These are phyloP conservation scores for Quercus parvula DNA, from an alignment of 306 rosid species.

Conservation along the genomic window DNA sequence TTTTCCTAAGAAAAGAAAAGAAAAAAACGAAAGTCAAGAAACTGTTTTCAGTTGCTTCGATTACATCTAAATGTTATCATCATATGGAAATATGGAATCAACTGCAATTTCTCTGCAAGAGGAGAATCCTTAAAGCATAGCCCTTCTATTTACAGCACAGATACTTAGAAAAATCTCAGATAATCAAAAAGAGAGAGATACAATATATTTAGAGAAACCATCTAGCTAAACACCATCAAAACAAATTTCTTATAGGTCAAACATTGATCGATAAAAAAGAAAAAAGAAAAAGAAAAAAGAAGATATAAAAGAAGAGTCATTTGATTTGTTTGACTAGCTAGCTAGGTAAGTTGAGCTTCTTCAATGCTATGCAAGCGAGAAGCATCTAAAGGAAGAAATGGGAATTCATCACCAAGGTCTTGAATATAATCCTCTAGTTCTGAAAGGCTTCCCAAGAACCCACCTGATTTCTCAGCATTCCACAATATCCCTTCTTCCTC, in stretches of 20 bases:
- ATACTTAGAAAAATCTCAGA: not conserved
- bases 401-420: slow-evolving; percentile 59
- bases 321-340: not conserved
- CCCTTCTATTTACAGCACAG: slow-evolving; percentile 1
- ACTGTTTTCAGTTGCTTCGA: not conserved
- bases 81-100: not conserved
- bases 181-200: not conserved
- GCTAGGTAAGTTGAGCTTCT: slow-evolving; percentile 42
- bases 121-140: not conserved
- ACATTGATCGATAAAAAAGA: not conserved
- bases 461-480: slow-evolving; percentile 42
- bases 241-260: not conserved
- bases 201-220: not conserved
- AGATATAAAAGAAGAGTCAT: not conserved
- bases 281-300: not conserved
- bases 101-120: not conserved
- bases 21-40: not conserved
- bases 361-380: slow-evolving; percentile 56
- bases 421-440: slow-evolving; percentile 77
- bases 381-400: slow-evolving; percentile 50
- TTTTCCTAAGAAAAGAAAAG: not conserved
- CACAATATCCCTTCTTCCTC: slow-evolving; percentile 41
- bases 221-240: not conserved
- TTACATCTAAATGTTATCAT: not conserved
- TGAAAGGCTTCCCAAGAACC: slow-evolving; percentile 56